Evolutionary conservation across 73 alveolate genomes (phyloP), one percentile per base, ranked within the genome.

Genomic region (Blepharisma stoltei): DNA sequence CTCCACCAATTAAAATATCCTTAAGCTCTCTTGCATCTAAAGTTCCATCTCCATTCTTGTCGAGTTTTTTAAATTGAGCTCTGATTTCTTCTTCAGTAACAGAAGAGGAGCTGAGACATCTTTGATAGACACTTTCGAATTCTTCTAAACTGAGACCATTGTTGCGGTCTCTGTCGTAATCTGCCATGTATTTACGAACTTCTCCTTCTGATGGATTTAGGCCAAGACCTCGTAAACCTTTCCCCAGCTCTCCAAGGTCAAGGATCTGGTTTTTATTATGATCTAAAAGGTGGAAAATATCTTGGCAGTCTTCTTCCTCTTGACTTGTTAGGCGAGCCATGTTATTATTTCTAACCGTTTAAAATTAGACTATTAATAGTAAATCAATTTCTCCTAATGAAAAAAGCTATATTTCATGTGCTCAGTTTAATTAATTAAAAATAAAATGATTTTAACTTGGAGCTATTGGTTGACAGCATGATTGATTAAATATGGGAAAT

Each of bases 151-250:
- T 60, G 18, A 60, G 14, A 25, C 73, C 14, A 60, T 60, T 60
- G 73, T 5, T 60, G 18, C 46, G 73, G 46, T 60, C 73, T 60
- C 23, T 60, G 3, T 60, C 73, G 46, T 38, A 60, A 2, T 60
- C 23, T 60, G 14, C 73, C 37, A 25, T 60, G 23, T 14, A 60
- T 8, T 60, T 38, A 1, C 46, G 38, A 20, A 60, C 46, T 8
- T 60, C 46, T 14, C 47, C 45, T 25, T 60, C 73, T 18, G 48
- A 18, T 60, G 73, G 73, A 60, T n/a, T 38, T 60, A 60, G 46
- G 14, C 73, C 73, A n/a, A 60, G 14, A 3, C 73, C 73, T 20
- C 73, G 37, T 14, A 60, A 38, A 25, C 46, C 73, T 25, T 60
- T 60, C 14, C 73, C 73, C 5, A 60, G 47, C 23, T 60, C 73